A percentile compares a stretch with the other conserved stretches of the same genome.
phyloP scores from a whole-genome alignment of 2,329 filamentous ascomycete genomes.

The Cytospora piceicola region DNA sequence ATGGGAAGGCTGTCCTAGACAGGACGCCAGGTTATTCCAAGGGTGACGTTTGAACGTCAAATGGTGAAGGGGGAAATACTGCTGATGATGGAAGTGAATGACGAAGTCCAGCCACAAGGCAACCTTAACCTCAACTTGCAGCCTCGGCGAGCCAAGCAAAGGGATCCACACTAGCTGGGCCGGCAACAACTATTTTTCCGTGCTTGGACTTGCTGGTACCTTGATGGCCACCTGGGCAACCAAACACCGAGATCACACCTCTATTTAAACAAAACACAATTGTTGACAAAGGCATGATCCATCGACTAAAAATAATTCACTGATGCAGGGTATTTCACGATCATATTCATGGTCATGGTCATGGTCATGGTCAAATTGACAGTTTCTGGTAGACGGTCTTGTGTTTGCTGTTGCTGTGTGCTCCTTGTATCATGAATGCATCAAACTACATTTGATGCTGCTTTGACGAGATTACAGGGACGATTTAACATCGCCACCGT shows the following conservation, averaged over 20 bases:
- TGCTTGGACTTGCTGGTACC: not conserved
- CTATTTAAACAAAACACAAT: no score
- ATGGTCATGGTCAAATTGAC: not conserved
- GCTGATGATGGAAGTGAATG: not conserved
- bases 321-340: no score
- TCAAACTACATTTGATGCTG: not conserved
- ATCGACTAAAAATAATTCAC: no score
- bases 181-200: slow-evolving; percentile 1
- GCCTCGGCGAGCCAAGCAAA: not conserved
- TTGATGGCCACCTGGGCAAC: no score
- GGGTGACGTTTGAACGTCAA: not conserved
- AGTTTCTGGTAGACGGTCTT: not conserved
- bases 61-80: not conserved
- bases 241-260: no score
- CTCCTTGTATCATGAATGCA: not conserved
- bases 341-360: not conserved
- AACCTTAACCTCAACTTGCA: not conserved
- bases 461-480: slow-evolving; percentile 11
- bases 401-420: not conserved
- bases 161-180: not conserved
- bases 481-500: slow-evolving; percentile 39
- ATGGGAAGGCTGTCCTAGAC: not conserved
- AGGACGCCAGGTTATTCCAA: not conserved
- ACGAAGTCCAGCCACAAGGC: not conserved
- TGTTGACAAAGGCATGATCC: no score